Evolutionary conservation across 2,329 filamentous ascomycete genomes (phyloP), one percentile per base, ranked within the genome.

Genomic region (Xylaria sp.): DNA sequence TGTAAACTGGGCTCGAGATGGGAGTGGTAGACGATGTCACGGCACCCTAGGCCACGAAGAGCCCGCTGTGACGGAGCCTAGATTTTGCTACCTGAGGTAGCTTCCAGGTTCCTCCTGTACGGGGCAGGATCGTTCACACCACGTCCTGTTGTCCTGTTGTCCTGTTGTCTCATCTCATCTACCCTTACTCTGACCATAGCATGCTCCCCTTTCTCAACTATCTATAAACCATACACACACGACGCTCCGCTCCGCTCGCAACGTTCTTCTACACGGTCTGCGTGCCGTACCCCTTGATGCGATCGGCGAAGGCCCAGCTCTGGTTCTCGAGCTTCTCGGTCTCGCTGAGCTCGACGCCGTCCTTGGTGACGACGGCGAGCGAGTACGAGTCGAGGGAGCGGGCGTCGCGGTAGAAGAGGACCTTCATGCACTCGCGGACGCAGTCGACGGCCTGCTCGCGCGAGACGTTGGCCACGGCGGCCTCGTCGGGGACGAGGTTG

Each of bases 291-390:
- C 96, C 96, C 82, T 90, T 92, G 81, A 99, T 98, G 76, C 91
- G 88, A 80, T 98, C 95, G 28, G 96, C 96, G 85, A 99, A 99
- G 61, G 93, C 94, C 96, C 95, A 98, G 88, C 94, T 98, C 88
- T 98, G 95, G 77, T 91, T 88, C 87, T 98, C 94, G 74, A 99
- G 86, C 87, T 94, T 90, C 86, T 97, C 92, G 76, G 92, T 84
- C 82, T 97, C 90, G 81, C 91, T 91, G 74, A 98, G 80, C 65
- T 97, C 92, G 68, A 98, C 90, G n/a, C 92, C 94, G 58, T 94
- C 93, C 83, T 94, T 92, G 65, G 93, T 96, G 66, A 99, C 87
- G 64, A 98, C 87, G 23, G 95, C 95, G 80, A 98, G 91, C 73
- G 93, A 96, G 85, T 98, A 99, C 75, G 88, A 87, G 83, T 98